Evolutionary conservation across 2,329 filamentous ascomycete genomes (phyloP), one percentile per base, ranked within the genome.

Genomic region (Graphiopsis chlorocephala): DNA sequence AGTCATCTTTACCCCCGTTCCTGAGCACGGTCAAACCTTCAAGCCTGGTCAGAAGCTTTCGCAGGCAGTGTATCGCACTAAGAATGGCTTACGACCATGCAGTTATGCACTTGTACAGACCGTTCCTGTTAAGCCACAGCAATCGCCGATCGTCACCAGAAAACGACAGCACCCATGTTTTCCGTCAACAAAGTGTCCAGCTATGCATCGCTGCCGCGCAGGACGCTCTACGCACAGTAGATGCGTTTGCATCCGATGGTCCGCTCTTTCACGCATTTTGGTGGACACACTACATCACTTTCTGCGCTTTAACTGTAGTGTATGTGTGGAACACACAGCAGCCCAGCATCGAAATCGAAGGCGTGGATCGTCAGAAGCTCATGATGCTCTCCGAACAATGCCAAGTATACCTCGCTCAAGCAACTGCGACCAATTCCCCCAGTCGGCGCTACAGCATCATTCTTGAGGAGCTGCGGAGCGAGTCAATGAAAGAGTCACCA

Each of bases 201-300:
- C 63, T 63, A 12, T 65, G 66, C 58, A 47, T 65, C 3, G 50
- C 55, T 12, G 66, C 67, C 17, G 67, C 63, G 14, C 47, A 52
- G 8, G 57, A 65, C 25, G 60, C 60, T 4, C 23, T 69, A 14
- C 65, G 61, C 42, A 76, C 69, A 0, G 79, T 79, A 2, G 77
- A 81, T 62, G 72, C 72, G 4, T 76, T 80, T 70, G 77, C 76
- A 7, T 59, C 68, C 1, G 77, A 79, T 28, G 75, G 74, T 23
- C 72, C 69, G n/a, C 67, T 77, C 10, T 81, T 79, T 28, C 77
- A 81, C 48, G 79, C 80, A 0, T 77, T 81, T 28, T 82, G 81
- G 81, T 83, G 80, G 76, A 83, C 79, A 8, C 80, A 81, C 25
- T 83, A 83, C 57, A 79, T 82, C 0, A 79, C 78, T 1, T 83